phyloP scores from a whole-genome alignment of 1,284 basidiomycete species.

The Fomitopsis schrenkii region DNA sequence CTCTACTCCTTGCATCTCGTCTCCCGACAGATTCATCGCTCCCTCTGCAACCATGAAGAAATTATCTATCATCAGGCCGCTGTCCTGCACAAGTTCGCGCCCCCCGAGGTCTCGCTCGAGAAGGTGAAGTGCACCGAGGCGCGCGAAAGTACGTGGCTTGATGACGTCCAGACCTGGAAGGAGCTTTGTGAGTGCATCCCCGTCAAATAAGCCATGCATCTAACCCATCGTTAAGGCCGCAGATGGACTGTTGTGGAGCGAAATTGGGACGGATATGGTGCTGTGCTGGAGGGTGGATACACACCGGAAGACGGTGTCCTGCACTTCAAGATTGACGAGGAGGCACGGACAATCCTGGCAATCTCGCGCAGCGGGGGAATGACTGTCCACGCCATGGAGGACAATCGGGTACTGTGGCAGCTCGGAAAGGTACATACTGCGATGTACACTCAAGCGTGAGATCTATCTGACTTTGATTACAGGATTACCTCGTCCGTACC shows the following conservation, averaged over 20 bases:
- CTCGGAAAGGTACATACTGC: constrained; percentile 14
- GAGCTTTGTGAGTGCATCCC: constrained; percentile 15
- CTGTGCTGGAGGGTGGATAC: constrained; percentile 16
- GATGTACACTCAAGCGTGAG: background rate
- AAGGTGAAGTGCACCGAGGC: constrained; percentile 9
- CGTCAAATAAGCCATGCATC: background rate
- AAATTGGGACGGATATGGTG: constrained; percentile 19
- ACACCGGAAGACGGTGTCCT: constrained; percentile 7
- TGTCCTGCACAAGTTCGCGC: constrained; percentile 19
- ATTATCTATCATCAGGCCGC: constrained; percentile 22
- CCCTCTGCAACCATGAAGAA: constrained; percentile 16
- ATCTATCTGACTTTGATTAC: background rate
- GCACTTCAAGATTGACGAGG: constrained; percentile 19
- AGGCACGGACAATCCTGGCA: constrained; percentile 14
- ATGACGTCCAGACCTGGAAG: constrained; percentile 18
- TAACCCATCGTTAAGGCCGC: constrained; percentile 6
- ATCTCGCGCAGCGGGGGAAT: constrained; percentile 10
- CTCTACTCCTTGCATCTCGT: constrained; percentile 13
- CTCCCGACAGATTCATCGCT: constrained; percentile 11
- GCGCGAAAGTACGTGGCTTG: constrained; percentile 7
- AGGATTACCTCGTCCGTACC: constrained; percentile 10
- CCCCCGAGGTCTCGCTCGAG: constrained; percentile 13
- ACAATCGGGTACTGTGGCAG: constrained; percentile 15
- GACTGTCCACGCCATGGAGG: constrained; percentile 15
- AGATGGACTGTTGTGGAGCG: constrained; percentile 13